Evolutionary conservation across 495 filamentous ascomycete genomes (phyloP).

Genomic region (Aspergillus baeticus): DNA sequence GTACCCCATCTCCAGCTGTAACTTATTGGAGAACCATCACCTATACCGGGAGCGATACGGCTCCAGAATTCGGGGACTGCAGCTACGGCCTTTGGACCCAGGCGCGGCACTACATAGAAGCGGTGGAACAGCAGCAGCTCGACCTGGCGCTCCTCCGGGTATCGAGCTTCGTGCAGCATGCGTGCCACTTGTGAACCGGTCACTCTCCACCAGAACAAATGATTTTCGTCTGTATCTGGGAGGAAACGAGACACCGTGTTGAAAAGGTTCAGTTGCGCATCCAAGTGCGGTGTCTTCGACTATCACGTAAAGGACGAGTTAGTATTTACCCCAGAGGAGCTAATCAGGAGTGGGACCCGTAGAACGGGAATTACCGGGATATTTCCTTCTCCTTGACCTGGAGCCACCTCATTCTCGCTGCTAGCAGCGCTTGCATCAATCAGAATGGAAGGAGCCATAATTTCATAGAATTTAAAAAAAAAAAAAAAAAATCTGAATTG

Average conservation of each 20-base stretch:
- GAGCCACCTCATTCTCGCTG: background rate
- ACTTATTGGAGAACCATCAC: constrained; percentile 8
- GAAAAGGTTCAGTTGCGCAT: background rate
- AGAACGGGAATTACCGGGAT: background rate
- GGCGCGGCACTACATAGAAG: constrained; percentile 1
- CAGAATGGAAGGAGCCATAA: background rate
- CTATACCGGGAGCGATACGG: constrained; percentile 2
- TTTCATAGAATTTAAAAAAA: background rate
- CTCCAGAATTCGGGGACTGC: constrained; percentile 2
- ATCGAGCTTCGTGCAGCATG: constrained; percentile 11
- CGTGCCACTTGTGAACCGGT: constrained; percentile 7
- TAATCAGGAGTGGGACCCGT: background rate
- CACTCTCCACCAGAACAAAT: constrained; percentile 10
- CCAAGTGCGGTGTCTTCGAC: background rate
- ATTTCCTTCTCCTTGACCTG: background rate
- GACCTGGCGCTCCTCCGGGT: constrained; percentile 6
- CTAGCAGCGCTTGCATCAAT: background rate
- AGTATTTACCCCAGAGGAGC: background rate
- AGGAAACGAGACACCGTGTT: constrained; percentile 5
- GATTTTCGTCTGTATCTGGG: constrained; percentile 1
- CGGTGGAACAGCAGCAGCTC: constrained; percentile 8
- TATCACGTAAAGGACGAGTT: background rate
- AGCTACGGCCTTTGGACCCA: constrained; percentile 2
- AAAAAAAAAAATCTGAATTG: background rate
- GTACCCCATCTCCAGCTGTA: constrained; percentile 11